These are phyloP conservation scores for Leccinum subrobustum DNA, from an alignment of 1,284 basidiomycete species.

Conservation along the genomic window DNA sequence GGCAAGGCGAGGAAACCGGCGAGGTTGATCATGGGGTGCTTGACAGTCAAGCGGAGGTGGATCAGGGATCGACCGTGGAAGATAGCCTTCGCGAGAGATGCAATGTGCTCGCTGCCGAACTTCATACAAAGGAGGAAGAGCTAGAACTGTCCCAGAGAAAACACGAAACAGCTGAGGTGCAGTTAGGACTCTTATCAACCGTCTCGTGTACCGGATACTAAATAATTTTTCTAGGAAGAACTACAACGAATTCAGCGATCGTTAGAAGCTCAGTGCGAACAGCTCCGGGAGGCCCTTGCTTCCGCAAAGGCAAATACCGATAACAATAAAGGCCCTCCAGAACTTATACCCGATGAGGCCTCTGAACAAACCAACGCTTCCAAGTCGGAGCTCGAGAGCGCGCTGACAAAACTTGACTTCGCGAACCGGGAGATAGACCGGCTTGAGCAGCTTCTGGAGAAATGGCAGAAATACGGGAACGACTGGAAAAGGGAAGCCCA, in stretches of 20 bases:
- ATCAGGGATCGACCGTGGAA: constrained; percentile 9
- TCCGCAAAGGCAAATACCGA: constrained; percentile 9
- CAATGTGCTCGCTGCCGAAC: constrained; percentile 19
- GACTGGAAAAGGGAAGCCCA: constrained; percentile 31
- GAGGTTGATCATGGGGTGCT: constrained; percentile 9
- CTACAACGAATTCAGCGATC: constrained; percentile 16
- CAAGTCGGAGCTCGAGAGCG: constrained; percentile 4
- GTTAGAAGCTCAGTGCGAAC: constrained; percentile 22
- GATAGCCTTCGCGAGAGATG: constrained; percentile 17
- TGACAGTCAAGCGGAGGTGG: constrained; percentile 5
- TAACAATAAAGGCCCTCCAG: background rate
- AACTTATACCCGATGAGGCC: constrained; percentile 8
- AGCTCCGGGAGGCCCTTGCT: constrained; percentile 19
- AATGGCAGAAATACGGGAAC: constrained; percentile 29
- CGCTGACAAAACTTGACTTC: constrained; percentile 15
- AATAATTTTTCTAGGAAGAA: constrained; percentile 19
- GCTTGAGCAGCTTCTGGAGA: constrained; percentile 21
- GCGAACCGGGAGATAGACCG: constrained; percentile 22
- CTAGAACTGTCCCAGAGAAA: constrained; percentile 21
- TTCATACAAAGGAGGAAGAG: constrained; percentile 21
- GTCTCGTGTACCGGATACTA: constrained; percentile 8
- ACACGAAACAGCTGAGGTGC: constrained; percentile 22
- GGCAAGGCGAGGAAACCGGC: constrained; percentile 20
- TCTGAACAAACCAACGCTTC: constrained; percentile 2
- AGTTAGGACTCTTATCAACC: constrained; percentile 4